These are phyloP conservation scores for Botryotinia convoluta DNA, from an alignment of 2,329 filamentous ascomycete genomes.

Conservation along the genomic window DNA sequence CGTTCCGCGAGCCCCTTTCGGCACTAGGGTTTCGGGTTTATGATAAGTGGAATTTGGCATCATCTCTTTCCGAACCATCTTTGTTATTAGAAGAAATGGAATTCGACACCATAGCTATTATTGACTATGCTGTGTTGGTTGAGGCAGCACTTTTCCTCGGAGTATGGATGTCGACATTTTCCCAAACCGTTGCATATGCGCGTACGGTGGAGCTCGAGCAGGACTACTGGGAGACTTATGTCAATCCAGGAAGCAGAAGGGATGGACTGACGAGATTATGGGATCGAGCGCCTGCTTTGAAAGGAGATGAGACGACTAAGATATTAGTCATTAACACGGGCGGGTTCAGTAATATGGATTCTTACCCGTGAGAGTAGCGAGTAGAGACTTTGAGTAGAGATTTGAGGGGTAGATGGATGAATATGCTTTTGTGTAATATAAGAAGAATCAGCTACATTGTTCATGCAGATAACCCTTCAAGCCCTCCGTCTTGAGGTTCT, in stretches of 20 bases:
- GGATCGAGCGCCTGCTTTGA: conserved; percentile 22
- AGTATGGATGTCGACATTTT: conserved; percentile 29
- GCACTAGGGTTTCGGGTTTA: conserved; percentile 27
- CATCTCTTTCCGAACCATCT: not conserved
- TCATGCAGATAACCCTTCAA: not conserved
- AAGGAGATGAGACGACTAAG: conserved; percentile 27
- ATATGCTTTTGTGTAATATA: not conserved
- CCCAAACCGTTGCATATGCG: conserved; percentile 28
- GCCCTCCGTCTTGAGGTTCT: not conserved
- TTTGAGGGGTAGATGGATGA: not conserved
- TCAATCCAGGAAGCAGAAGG: conserved; percentile 26
- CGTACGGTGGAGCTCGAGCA: conserved; percentile 24
- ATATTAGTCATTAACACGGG: conserved; percentile 28
- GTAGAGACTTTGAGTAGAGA: not conserved
- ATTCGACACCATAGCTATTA: conserved; percentile 30
- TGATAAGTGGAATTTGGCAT: conserved; percentile 25
- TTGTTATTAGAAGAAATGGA: conserved; percentile 14
- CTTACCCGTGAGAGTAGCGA: conserved; percentile 24
- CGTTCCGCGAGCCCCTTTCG: conserved; percentile 23
- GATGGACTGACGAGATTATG: conserved; percentile 10
- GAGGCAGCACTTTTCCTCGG: conserved; percentile 28
- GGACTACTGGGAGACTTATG: conserved; percentile 26
- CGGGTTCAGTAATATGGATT: conserved; percentile 29
- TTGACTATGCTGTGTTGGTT: conserved; percentile 30
- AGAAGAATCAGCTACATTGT: not conserved